Base-by-base conservation (phyloP, 1,284 basidiomycete genomes). In the Austropuccinia psidii region DNA sequence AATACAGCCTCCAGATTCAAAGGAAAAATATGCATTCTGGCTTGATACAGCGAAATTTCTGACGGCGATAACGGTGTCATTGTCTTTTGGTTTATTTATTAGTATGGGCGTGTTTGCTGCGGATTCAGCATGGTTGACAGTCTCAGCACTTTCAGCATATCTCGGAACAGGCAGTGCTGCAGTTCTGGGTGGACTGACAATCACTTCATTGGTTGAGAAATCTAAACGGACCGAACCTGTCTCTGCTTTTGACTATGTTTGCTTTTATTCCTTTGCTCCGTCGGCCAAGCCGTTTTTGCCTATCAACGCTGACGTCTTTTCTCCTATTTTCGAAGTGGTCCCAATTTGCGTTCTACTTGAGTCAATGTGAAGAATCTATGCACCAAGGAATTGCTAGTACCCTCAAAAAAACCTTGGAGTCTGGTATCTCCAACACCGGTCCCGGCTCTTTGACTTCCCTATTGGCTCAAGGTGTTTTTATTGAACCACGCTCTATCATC, bases 291-390 rank as follows among this genome's bases (percentile, higher is more conserved):
- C 19, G n/a, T 21, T 54, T n/a, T n/a, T n/a, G n/a, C 19, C 13
- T 9, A 33, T 31, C 5, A 31, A 27, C 21, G 4, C 45, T 31
- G 21, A 21, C 47, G 13, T 33, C 21, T 43, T 2, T 27, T n/a
- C 13, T 15, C 52, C 33, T 31, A 5, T 62, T 19, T 27, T n/a
- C 11, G 24, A 4, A 70, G 68, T 70, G 68, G 68, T 49, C 68
- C 21, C 27, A 47, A 29, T 70, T 70, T 27, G 43, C 52, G n/a
- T 70, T 57, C 35, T 70, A 60, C 57, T 70, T 70, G 43, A 37
- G 55, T 15, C 13, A 60, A 60, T 70, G 57, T 13, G 54, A 70
- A 49, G 11, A 41, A 21, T 19, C 27, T 24, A 70, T 70, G 68
- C 68, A 70, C 24, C 19, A 60, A 21, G 41, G 55, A 8, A 70